Evolutionary conservation across 805 yeast species (phyloP).

Genomic region (Saccharomycopsis javanensis): DNA sequence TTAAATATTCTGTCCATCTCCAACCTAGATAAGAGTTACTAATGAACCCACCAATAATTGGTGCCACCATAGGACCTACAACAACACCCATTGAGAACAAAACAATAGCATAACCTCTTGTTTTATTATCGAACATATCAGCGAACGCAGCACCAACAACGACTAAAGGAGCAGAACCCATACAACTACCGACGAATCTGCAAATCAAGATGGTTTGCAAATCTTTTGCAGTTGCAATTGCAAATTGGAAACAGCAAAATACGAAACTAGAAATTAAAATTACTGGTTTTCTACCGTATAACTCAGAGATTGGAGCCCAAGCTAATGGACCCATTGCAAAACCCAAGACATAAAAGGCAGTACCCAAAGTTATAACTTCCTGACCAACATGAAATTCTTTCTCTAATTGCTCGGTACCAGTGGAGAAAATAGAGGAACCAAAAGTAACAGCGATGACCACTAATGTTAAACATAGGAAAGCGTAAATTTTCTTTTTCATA

Average conservation of each 20-base stretch:
- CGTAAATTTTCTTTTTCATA: constrained; percentile 32
- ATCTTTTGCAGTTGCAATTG: constrained; percentile 69
- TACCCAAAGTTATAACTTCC: constrained; percentile 65
- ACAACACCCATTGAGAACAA: constrained; percentile 66
- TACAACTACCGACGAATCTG: constrained; percentile 70
- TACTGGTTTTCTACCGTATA: constrained; percentile 54
- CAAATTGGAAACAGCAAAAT: constrained; percentile 53
- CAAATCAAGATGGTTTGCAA: constrained; percentile 67
- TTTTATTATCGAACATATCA: constrained; percentile 57
- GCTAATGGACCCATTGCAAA: constrained; percentile 88
- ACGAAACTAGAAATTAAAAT: constrained; percentile 48
- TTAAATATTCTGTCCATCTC: constrained; percentile 74
- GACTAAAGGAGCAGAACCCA: constrained; percentile 80
- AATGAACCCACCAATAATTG: constrained; percentile 66
- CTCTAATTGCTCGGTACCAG: constrained; percentile 42
- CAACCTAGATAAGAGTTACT: constrained; percentile 56
- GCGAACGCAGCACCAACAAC: constrained; percentile 83
- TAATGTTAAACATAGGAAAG: constrained; percentile 39
- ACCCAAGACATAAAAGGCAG: constrained; percentile 81
- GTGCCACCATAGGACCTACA: constrained; percentile 74
- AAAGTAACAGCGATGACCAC: constrained; percentile 48
- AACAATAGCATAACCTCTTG: constrained; percentile 70
- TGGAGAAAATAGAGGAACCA: constrained; percentile 79
- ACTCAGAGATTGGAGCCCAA: constrained; percentile 85
- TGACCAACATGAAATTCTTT: constrained; percentile 47